Conservation (phyloP, 2,329 filamentous ascomycete genomes). For the Neurospora sp. region DNA sequence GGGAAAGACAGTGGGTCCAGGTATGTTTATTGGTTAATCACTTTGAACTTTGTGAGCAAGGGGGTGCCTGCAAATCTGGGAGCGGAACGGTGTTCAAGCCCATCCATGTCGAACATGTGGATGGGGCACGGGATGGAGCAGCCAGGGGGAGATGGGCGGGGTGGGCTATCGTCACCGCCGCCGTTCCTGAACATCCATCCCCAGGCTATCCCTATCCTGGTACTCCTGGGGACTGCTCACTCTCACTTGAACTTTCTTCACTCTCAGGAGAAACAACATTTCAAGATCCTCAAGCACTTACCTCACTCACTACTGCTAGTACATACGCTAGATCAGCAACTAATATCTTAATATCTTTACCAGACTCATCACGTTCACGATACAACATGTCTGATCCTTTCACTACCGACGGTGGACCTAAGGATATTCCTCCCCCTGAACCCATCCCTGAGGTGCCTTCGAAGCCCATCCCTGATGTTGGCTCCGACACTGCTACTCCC, state of each 20-base stretch:
- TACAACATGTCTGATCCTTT: neutral
- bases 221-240: neutral
- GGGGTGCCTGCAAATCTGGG: neutral
- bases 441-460: neutral
- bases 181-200: neutral
- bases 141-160: neutral
- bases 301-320: neutral
- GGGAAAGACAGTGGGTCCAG: neutral
- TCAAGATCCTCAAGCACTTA: neutral
- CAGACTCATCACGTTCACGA: neutral
- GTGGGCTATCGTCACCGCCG: neutral
- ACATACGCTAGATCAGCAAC: neutral
- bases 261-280: neutral
- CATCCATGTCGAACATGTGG: neutral
- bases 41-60: neutral
- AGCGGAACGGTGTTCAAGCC: neutral
- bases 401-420: neutral
- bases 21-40: neutral
- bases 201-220: neutral
- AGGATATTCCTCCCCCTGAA: neutral
- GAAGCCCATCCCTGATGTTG: constrained; percentile 16
- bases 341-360: neutral
- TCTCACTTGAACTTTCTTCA: neutral
- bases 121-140: neutral
- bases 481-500: neutral